Evolutionary conservation across 2,329 filamentous ascomycete species (phyloP).

Genomic region (Tothia fuscella): DNA sequence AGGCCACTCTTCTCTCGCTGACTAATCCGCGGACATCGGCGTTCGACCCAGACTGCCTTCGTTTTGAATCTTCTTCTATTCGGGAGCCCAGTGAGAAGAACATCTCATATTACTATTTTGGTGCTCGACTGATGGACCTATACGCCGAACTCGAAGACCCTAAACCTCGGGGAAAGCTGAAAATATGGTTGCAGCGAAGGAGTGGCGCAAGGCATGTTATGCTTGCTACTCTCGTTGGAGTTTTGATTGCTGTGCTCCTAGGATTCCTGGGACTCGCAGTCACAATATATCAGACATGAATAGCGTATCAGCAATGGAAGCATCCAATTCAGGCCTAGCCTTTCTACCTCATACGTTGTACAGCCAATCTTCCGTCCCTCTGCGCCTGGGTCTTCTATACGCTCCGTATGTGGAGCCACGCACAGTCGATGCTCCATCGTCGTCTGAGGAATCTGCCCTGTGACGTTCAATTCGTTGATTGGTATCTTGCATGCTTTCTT

Average conservation of each 20-base stretch:
- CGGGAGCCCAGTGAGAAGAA: conserved; percentile 14
- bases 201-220: conserved; percentile 21
- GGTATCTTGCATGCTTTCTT: no score
- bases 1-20: conserved; percentile 12
- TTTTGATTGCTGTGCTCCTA: conserved; percentile 20
- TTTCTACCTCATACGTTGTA: no score
- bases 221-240: conserved; percentile 21
- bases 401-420: no score
- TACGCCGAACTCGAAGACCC: conserved; percentile 19
- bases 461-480: no score
- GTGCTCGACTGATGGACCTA: conserved; percentile 16
- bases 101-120: conserved; percentile 19
- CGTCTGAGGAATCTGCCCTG: no score
- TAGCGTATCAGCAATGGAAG: conserved; percentile 23
- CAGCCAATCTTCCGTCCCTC: no score
- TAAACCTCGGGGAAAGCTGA: conserved; percentile 15
- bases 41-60: neutral
- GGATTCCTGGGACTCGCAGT: conserved; percentile 18
- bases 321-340: conserved; percentile 18
- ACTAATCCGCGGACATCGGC: neutral
- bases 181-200: conserved; percentile 19
- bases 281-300: conserved; percentile 21
- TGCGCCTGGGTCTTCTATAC: no score
- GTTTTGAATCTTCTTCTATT: conserved; percentile 7
- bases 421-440: no score